Evolutionary conservation across 2,329 filamentous ascomycete genomes (phyloP), one percentile per base, ranked within the genome.

Genomic region (Cercospora sesami): DNA sequence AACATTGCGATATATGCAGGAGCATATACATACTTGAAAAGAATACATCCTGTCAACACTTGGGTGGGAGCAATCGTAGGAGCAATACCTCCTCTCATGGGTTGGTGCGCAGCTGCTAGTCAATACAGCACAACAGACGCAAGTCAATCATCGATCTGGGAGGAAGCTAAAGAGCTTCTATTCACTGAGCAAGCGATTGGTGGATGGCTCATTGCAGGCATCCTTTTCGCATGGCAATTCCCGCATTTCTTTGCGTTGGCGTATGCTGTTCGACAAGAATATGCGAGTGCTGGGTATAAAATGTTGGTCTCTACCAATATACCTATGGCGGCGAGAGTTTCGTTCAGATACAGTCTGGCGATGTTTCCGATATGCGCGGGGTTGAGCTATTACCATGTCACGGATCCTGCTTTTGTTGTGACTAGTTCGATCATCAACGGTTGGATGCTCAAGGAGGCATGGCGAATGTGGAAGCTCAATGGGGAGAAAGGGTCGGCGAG

Each of bases 211-310:
- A 83, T 97, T 14, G 94, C 92, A 0, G 88, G 86, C 0, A 82
- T 98, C 6, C 83, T 99, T 5, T 96, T 97, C 73, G 91, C 93
- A 12, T 99, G 95, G 95, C 94, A 99, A 78, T 98, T 99, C 77
- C 93, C 95, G 3, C 95, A 99, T 81, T 99, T 99, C 83, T 98
- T 97, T 86, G 91, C 94, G 0, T 85, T 99, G 23, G 94, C 91
- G 58, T 96, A 94, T 87, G 85, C 87, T 4, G 96, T 98, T 69
- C 86, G 93, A 21, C 90, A 96, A 8, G 95, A 99, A 79, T 99
- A 99, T 83, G 90, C 89, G 72, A 80, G 81, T 36, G 88, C 88
- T 0, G 88, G 88, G 0, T 89, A 90, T 76, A 82, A 84, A 68
- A 90, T 90, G 95, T 84, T 98, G 3, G 88, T 87, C 59, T 98